Evolutionary conservation across 345 rosid species (phyloP).

Genomic region (Brassica cretica): DNA sequence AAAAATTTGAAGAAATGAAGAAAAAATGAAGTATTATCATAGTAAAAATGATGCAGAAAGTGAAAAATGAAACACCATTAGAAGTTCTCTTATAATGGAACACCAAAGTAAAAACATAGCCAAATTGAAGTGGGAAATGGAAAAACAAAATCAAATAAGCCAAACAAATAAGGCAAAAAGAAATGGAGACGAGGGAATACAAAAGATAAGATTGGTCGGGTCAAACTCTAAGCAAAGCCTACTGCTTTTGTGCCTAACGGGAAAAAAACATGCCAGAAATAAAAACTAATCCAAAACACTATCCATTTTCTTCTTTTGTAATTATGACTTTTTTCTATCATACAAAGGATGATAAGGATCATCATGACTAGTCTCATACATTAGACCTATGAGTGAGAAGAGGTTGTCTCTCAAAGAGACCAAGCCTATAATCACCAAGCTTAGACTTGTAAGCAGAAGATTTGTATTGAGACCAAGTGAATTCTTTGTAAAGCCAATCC

Average conservation of each 20-base stretch:
- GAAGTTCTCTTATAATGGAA: background rate
- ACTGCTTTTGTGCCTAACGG: constrained; percentile 28
- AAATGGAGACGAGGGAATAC: constrained; percentile 2
- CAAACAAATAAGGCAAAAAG: constrained; percentile 17
- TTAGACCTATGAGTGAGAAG: constrained; percentile 22
- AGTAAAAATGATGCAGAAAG: no score
- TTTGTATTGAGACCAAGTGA: constrained; percentile 86
- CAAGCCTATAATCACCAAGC: constrained; percentile 78
- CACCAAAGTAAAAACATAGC: background rate
- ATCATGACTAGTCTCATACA: constrained; percentile 13
- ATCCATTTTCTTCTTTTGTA: constrained; percentile 15
- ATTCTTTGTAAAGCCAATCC: constrained; percentile 71
- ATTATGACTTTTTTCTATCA: constrained; percentile 15
- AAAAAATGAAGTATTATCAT: no score
- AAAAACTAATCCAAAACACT: constrained; percentile 17
- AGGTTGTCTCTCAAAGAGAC: constrained; percentile 56
- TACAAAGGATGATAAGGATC: constrained; percentile 10
- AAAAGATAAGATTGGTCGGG: constrained; percentile 28
- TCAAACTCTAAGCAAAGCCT: constrained; percentile 37
- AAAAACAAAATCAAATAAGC: background rate
- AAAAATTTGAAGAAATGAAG: no score
- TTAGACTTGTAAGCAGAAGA: constrained; percentile 70
- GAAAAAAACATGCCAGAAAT: constrained; percentile 10
- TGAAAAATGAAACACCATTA: no score
- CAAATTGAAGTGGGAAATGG: background rate